Evolutionary conservation across 352 stramenopile genomes (phyloP).

Genomic region (Pythium plurisporium): DNA sequence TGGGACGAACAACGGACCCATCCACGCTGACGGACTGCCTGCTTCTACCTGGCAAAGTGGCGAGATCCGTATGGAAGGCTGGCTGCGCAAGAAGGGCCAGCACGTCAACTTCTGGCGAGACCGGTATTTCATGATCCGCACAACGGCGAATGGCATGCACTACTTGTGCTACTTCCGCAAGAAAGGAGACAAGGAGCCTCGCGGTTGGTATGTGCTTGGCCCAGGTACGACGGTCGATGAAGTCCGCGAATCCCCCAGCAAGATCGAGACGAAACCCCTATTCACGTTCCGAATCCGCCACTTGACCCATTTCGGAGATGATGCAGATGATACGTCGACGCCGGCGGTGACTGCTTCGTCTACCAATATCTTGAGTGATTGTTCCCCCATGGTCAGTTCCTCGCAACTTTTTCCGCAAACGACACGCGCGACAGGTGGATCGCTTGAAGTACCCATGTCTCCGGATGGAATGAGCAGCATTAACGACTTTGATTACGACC

Average conservation of each 20-base stretch:
- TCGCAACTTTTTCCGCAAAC: constrained; percentile 20
- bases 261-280: constrained; percentile 84
- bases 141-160: constrained; percentile 69
- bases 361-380: constrained; percentile 12
- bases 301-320: constrained; percentile 51
- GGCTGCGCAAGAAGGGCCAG: constrained; percentile 81
- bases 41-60: constrained; percentile 25
- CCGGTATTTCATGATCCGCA: constrained; percentile 87
- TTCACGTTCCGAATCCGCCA: constrained; percentile 82
- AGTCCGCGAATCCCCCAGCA: constrained; percentile 78
- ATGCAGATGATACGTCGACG: constrained; percentile 31
- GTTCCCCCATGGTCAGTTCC: constrained; percentile 29
- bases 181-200: constrained; percentile 79
- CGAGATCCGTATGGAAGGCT: constrained; percentile 85
- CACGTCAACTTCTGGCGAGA: constrained; percentile 85
- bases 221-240: constrained; percentile 80
- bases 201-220: constrained; percentile 75
- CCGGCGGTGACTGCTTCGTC: constrained; percentile 12
- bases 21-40: not conserved
- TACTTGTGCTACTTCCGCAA: constrained; percentile 83
- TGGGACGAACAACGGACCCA: constrained; percentile 3
- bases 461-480: constrained; percentile 20
- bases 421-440: constrained; percentile 6
- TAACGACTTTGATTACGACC: constrained; percentile 47
- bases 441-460: constrained; percentile 22